A percentile compares a stretch with the other conserved stretches of the same genome.
These are phyloP conservation scores for Neonectria hederae DNA, from an alignment of 2,329 filamentous ascomycete species.

Conservation along the genomic window DNA sequence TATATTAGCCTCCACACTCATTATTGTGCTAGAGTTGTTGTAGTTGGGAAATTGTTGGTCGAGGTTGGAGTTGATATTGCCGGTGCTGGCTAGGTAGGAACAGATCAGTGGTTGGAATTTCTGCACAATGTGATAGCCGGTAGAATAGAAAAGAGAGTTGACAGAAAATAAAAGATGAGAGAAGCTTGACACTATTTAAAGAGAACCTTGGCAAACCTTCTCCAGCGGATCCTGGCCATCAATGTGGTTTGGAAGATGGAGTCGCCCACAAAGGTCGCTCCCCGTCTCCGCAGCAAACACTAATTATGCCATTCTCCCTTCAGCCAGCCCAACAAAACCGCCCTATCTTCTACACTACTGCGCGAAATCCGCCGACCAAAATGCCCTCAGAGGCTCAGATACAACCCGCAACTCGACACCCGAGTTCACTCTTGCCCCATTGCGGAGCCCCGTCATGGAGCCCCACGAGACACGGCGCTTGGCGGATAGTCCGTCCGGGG, in stretches of 20 bases:
- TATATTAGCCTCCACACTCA: background rate
- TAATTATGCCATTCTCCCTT: background rate
- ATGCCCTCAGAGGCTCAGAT: background rate
- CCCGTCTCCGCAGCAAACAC: background rate
- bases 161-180: background rate
- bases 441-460: background rate
- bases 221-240: background rate
- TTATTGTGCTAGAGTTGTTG: background rate
- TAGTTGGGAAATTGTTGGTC: background rate
- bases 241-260: background rate
- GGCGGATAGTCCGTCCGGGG: background rate
- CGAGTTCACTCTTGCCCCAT: conserved; percentile 2
- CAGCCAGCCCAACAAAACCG: background rate
- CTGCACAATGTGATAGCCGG: background rate
- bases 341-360: background rate
- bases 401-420: background rate
- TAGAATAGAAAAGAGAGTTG: background rate
- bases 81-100: background rate
- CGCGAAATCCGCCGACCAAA: background rate
- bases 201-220: background rate
- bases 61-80: background rate
- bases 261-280: background rate
- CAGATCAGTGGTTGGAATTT: background rate
- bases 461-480: background rate
- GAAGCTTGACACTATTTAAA: background rate